phyloP scores from a whole-genome alignment of 768 basidiomycete species.

The Podaxis rugospora region DNA sequence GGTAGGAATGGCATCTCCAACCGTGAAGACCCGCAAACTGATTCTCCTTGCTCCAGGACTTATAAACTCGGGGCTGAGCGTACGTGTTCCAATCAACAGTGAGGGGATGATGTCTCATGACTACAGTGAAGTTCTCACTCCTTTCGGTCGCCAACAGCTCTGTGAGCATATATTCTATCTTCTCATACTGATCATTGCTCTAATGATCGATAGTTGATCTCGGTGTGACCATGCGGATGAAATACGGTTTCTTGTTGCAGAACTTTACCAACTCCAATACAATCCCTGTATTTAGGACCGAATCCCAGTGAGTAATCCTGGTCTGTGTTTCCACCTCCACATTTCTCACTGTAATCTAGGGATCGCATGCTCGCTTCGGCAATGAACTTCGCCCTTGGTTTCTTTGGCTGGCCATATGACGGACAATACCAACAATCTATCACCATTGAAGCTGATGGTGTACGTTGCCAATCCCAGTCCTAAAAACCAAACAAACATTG shows the following conservation, averaged over 20 bases:
- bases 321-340: background rate
- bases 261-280: conserved; percentile 57
- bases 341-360: conserved; percentile 26
- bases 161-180: conserved; percentile 39
- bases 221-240: conserved; percentile 66
- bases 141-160: conserved; percentile 84
- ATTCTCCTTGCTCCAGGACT: conserved; percentile 45
- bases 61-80: conserved; percentile 89
- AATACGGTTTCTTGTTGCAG: conserved; percentile 75
- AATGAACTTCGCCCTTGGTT: conserved; percentile 66
- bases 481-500: background rate
- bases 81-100: conserved; percentile 21
- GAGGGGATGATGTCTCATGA: background rate
- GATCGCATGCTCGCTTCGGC: conserved; percentile 71
- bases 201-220: conserved; percentile 43
- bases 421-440: conserved; percentile 74
- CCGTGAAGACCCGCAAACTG: background rate
- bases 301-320: conserved; percentile 48
- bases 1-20: conserved; percentile 40
- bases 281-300: conserved; percentile 76
- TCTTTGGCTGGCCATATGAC: conserved; percentile 72
- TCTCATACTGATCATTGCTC: background rate
- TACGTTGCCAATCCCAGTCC: conserved; percentile 24
- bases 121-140: conserved; percentile 61
- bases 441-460: conserved; percentile 61